Percentiles rank a stretch among this genome's conserved stretches.
These are phyloP conservation scores for Neurospora tetraspora DNA, from an alignment of 495 filamentous ascomycete genomes.

Conservation along the genomic window DNA sequence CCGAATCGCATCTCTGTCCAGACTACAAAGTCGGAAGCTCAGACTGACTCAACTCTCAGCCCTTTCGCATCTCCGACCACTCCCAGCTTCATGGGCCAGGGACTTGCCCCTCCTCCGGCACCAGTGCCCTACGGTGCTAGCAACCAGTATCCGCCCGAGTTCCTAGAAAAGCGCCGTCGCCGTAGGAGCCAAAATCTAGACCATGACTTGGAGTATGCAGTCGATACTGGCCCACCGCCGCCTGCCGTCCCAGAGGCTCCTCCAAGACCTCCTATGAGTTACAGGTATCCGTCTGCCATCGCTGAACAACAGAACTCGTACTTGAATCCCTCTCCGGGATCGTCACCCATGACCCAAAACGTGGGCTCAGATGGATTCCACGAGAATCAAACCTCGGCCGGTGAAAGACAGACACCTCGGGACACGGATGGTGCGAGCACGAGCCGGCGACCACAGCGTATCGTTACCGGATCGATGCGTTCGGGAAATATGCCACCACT, in stretches of 20 bases:
- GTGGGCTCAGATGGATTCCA: conserved; percentile 36
- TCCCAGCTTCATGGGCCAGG: conserved; percentile 35
- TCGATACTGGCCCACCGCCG: conserved; percentile 21
- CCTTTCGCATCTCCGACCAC: conserved; percentile 40
- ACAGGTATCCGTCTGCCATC: conserved; percentile 38
- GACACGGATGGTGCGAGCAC: conserved; percentile 19
- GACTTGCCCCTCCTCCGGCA: conserved; percentile 40
- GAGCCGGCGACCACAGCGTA: conserved; percentile 16
- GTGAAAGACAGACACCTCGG: conserved; percentile 16
- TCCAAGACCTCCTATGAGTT: conserved; percentile 48
- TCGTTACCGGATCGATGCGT: conserved; percentile 10
- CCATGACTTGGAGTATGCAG: conserved; percentile 17
- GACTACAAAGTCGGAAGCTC: conserved; percentile 36
- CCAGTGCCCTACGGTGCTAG: conserved; percentile 33
- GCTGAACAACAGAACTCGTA: conserved; percentile 25
- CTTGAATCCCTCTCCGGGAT: conserved; percentile 10
- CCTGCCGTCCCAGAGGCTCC: conserved; percentile 52
- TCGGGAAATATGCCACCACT: conserved; percentile 3
- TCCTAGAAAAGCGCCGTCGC: conserved; percentile 24
- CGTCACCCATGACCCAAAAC: conserved; percentile 17
- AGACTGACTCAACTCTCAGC: conserved; percentile 41
- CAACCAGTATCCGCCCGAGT: conserved; percentile 35
- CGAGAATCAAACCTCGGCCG: conserved; percentile 23
- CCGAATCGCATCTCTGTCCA: conserved; percentile 33
- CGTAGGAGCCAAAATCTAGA: conserved; percentile 27